Base-by-base conservation (phyloP, 495 filamentous ascomycete species). In the Xylaria telfairii region DNA sequence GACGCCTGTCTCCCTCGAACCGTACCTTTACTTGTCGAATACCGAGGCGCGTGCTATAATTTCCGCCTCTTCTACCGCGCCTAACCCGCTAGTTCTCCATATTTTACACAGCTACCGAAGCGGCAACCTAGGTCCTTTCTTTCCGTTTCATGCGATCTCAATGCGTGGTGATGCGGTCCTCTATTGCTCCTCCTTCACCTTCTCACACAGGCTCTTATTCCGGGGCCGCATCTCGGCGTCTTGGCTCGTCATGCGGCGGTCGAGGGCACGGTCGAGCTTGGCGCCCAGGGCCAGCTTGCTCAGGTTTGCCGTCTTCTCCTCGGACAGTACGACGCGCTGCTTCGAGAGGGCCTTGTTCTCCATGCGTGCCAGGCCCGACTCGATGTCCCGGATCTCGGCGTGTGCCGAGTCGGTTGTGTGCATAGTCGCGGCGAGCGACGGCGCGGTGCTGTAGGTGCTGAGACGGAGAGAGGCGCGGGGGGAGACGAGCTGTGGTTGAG, bases 261-360 rank as follows among this genome's bases (percentile, higher is more conserved):
- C 92, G 46, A 99, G 89, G 15, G 96, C 96, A 47, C 96, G 90
- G 78, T 99, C 96, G 49, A 98, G 87, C 82, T 98, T 98, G 47
- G 96, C 95, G 54, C 94, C 92, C 51, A 98, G 86, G 37, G 95
- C 95, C 68, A 98, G 84, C 82, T 97, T 97, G 81, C 90, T 92
- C 76, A 97, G 81, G 79, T 92, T 92, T 71, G 92, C 93, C 61
- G 85, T 90, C 86, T 98, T 97, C 81, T 97, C 90, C 46, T 88
- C 85, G 69, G 85, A 92, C 28, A 94, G 90, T 57, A 91, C 87
- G 77, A 97, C 97, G 70, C 96, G 92, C 83, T 99, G 96, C 70
- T 90, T 86, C 71, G 87, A 83, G 39, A 98, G 88, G 34, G 91
- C 92, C 79, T 93, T 93, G 86, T 97, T 95, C 79, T 98, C 94